Percentiles rank a stretch among this genome's conserved stretches.
These are phyloP conservation scores for Spergularia bocconei DNA, from an alignment of 148 eudicot species.

Conservation along the genomic window DNA sequence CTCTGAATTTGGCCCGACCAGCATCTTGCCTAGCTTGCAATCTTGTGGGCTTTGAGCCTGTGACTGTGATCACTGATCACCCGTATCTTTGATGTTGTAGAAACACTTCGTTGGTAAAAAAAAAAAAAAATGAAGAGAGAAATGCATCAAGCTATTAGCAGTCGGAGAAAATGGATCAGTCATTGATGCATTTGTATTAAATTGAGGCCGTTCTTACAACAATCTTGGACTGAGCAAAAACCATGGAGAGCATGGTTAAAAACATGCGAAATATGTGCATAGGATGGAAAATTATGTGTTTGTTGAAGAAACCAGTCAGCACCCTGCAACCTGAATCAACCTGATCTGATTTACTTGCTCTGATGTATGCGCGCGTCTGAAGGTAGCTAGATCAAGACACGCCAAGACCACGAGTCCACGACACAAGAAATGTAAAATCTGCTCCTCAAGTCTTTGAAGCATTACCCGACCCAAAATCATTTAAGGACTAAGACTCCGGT, in stretches of 20 bases:
- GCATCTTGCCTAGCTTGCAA: not conserved
- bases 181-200: not conserved
- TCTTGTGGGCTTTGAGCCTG: too few relatives aligned
- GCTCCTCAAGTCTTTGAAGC: not conserved
- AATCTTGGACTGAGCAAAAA: not conserved
- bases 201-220: not conserved
- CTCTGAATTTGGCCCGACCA: not conserved
- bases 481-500: not conserved
- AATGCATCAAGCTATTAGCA: too few relatives aligned
- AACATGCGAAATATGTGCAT: constrained; percentile 14
- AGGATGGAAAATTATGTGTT: not conserved
- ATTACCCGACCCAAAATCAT: not conserved
- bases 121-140: too few relatives aligned
- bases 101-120: too few relatives aligned
- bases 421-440: not conserved
- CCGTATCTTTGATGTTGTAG: too few relatives aligned
- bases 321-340: not conserved
- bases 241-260: constrained; percentile 19
- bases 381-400: constrained; percentile 27
- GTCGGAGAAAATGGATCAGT: too few relatives aligned
- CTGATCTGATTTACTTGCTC: constrained; percentile 9
- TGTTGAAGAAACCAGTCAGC: too few relatives aligned
- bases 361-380: constrained; percentile 15
- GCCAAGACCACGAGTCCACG: constrained; percentile 1
- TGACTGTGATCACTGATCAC: too few relatives aligned